Conservation (phyloP, 176 grass and related monocot genomes). For the Oryza glaberrima region DNA sequence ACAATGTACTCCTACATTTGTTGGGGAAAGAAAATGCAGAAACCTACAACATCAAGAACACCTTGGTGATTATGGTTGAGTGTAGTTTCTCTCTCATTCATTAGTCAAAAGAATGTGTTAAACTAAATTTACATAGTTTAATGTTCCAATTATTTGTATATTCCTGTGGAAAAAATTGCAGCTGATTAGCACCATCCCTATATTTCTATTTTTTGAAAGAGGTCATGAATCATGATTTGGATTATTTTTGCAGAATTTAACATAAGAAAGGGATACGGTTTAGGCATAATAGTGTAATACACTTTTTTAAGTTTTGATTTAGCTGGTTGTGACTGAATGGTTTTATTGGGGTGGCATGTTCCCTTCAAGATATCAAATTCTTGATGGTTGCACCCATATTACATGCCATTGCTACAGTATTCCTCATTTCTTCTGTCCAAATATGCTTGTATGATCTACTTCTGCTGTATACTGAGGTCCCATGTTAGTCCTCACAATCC, state of each 20-base stretch:
- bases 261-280: not conserved
- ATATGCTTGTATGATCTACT: not conserved
- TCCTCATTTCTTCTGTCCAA: not conserved
- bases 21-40: not conserved
- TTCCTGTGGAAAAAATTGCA: not conserved
- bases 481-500: not conserved
- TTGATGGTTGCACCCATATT: not conserved
- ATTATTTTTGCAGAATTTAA: not conserved
- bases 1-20: not conserved
- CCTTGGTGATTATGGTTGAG: not conserved
- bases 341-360: not conserved
- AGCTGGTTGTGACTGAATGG: not conserved
- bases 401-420: not conserved
- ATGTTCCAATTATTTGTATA: constrained; percentile 23
- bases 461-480: constrained; percentile 1
- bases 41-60: not conserved
- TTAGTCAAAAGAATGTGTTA: not conserved
- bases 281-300: not conserved
- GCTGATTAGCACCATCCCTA: not conserved
- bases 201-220: not conserved
- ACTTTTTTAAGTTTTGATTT: not conserved
- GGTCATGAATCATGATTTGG: not conserved
- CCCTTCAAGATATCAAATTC: constrained; percentile 9
- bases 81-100: not conserved
- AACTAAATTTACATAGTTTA: not conserved